Evolutionary conservation across 148 eudicot species (phyloP).

Genomic region (Diospyros kaki): DNA sequence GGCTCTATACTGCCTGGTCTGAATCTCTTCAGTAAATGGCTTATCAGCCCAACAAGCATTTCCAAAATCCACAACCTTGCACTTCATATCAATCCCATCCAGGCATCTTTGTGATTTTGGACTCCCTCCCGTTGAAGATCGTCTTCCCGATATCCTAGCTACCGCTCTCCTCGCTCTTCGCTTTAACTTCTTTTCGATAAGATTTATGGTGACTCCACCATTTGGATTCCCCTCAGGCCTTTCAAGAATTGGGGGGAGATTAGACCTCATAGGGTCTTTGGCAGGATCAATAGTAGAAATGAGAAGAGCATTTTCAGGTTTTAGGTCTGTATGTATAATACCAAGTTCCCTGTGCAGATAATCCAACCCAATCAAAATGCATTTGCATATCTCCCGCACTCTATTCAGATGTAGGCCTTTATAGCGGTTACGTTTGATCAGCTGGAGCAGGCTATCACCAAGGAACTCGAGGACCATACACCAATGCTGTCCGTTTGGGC

Average conservation of each 20-base stretch:
- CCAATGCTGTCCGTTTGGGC: constrained; percentile 90
- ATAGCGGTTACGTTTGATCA: constrained; percentile 74
- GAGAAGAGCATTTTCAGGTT: constrained; percentile 93
- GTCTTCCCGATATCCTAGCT: constrained; percentile 71
- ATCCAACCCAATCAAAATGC: constrained; percentile 84
- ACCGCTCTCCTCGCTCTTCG: constrained; percentile 87
- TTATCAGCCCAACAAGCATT: constrained; percentile 91
- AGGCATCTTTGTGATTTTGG: constrained; percentile 53
- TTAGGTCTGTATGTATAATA: constrained; percentile 81
- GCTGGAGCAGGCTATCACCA: constrained; percentile 84
- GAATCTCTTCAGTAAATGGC: constrained; percentile 75
- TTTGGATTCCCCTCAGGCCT: constrained; percentile 72
- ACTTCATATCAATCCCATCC: constrained; percentile 72
- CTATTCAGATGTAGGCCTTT: constrained; percentile 69
- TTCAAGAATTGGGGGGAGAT: constrained; percentile 74
- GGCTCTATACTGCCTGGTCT: constrained; percentile 96
- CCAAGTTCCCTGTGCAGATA: constrained; percentile 81
- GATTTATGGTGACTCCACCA: constrained; percentile 52
- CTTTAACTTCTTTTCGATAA: constrained; percentile 77
- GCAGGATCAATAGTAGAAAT: constrained; percentile 75
- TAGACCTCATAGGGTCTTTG: constrained; percentile 80
- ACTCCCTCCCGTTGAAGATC: constrained; percentile 56
- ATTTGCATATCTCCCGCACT: constrained; percentile 87
- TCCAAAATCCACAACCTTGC: constrained; percentile 95
- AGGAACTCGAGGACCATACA: constrained; percentile 99